Base-by-base conservation (phyloP, 495 filamentous ascomycete genomes). In the Annulohypoxylon bovei region DNA sequence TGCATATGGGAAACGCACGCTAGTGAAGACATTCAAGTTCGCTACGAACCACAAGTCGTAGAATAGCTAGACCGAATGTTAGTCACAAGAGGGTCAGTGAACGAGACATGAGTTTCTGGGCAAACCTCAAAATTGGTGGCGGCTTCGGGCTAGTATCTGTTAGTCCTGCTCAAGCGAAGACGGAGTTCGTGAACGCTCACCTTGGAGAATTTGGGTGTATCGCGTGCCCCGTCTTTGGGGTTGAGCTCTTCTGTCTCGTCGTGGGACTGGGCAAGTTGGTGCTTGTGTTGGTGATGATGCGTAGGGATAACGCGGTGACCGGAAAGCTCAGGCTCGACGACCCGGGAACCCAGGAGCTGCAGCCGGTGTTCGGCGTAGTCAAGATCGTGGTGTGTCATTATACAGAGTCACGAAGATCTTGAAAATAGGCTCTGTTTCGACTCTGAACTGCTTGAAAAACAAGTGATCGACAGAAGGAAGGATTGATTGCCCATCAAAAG, bases 21-120 rank as follows among this genome's bases (percentile, higher is more conserved):
- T 82, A 4, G 88, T 89, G 68, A 91, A 90, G 9, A 87, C 88
- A n/a, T 85, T 85, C 16, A 91, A 76, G 70, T 90, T 91, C 47
- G 89, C 88, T 18, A 90, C 89, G 68, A 91, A 88, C 77, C 90
- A 91, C 4, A 91, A 79, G 73, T 91, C 89, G 70, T 86, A 90
- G 77, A 91, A 91, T n/a, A 91, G 78, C 67, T 91, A 66, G 40
- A 86, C 83, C 6, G 82, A 80, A 2, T 78, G 44, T 73, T 39
- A 73, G 57, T 46, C 23, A 53, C 18, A 12, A 8, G 25, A 42
- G 16, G 9, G 20, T 42, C 40, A 4, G n/a, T 8, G 22, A 52
- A 35, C 12, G 18, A 39, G 37, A 40, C 20, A 11, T 30, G 6
- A 32, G 32, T 23, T 37, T 39, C 54, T 28, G 18, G n/a, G 35